Evolutionary conservation across 2,329 filamentous ascomycete genomes (phyloP), one percentile per base, ranked within the genome.

Genomic region (Ophiostoma angusticollis): DNA sequence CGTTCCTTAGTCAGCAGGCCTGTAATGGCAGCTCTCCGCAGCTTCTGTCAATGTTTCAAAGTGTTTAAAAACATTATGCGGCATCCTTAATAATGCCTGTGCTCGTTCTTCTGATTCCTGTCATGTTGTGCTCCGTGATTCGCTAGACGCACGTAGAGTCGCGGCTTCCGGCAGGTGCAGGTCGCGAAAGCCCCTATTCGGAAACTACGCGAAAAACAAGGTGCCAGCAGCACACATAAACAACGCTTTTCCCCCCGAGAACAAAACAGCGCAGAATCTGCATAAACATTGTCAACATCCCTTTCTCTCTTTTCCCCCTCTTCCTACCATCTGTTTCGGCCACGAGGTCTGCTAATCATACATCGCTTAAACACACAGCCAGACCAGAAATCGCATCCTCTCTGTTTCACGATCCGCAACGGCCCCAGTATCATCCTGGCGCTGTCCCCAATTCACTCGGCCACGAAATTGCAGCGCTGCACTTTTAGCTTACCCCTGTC

Each of bases 391-490:
- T 41, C 37, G 34, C 37, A 17, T 14, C 35, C 28, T 25, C 25
- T 16, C 25, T 27, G 29, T 44, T 44, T 46, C 45, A 41, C 31
- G 23, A 41, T 33, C 33, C 31, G 9, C 30, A 30, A 23, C 25
- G 12, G 13, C 24, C 34, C 35, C 31, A 29, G 34, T 24, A 22
- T 29, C 34, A 32, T 37, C 37, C 38, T 41, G 36, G 35, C 47
- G 35, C 42, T 24, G 42, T 45, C 41, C 37, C 49, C 32, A 35
- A 48, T 52, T 49, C 36, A 21, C 42, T 48, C 47, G 43, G 39
- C 43, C 45, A 49, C 49, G 52, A 57, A 53, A 57, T 57, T 57
- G 47, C 52, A 41, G 27, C 38, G 39, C 38, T 30, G 30, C 27
- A 13, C 23, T 33, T 27, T 23, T 33, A 12, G 16, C 21, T 18